Conservation (phyloP, 495 filamentous ascomycete species). For the Aspergillus panamensis region DNA sequence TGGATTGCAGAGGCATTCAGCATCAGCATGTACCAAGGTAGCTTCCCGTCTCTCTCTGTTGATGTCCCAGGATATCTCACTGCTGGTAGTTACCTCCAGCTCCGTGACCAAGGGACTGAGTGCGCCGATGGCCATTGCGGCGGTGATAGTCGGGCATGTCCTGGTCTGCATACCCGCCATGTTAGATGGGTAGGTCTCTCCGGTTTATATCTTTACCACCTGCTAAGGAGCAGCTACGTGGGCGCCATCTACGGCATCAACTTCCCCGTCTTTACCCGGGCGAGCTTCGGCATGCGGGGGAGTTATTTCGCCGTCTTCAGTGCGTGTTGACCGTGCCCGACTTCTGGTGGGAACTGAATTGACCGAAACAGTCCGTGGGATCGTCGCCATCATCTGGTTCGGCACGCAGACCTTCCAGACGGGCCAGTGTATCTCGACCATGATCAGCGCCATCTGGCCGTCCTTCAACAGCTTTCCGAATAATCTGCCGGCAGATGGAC, state of each 20-base stretch:
- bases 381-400: constrained; percentile 23
- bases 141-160: constrained; percentile 16
- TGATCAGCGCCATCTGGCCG: constrained; percentile 56
- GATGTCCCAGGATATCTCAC: not conserved
- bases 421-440: constrained; percentile 49
- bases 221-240: constrained; percentile 26
- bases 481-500: constrained; percentile 38
- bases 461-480: constrained; percentile 52
- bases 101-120: constrained; percentile 19
- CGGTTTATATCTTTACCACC: not conserved
- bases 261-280: constrained; percentile 27
- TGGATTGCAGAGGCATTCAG: constrained; percentile 30
- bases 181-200: constrained; percentile 14
- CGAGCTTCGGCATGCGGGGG: constrained; percentile 55
- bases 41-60: not conserved
- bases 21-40: constrained; percentile 25
- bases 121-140: constrained; percentile 18
- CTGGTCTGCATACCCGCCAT: constrained; percentile 21
- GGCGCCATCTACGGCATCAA: constrained; percentile 28
- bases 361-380: constrained; percentile 26
- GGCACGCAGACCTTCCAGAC: constrained; percentile 42
- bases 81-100: constrained; percentile 12
- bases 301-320: constrained; percentile 46
- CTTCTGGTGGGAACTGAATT: not conserved
- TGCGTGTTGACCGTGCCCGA: not conserved